Evolutionary conservation across 805 yeast species (phyloP), one percentile per base, ranked within the genome.

Genomic region (Metschnikowia chrysomelidarum): DNA sequence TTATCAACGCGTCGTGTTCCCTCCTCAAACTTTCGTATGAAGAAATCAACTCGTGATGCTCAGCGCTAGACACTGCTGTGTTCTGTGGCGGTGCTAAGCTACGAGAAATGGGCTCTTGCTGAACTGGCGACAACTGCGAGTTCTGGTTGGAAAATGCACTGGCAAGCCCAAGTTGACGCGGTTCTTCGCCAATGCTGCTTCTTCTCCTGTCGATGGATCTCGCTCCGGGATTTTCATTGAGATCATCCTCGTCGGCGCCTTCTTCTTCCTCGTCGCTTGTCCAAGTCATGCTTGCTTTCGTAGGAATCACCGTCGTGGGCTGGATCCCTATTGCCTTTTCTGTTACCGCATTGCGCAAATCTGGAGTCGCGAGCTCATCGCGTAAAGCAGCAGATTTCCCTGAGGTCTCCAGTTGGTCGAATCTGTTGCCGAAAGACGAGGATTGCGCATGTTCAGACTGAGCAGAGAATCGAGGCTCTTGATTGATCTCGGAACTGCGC

Each of bases 201-300:
- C 22, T 19, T n/a, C n/a, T n/a, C n/a, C n/a, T n/a, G n/a, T n/a
- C n/a, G n/a, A n/a, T n/a, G n/a, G n/a, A n/a, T n/a, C n/a, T n/a
- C n/a, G n/a, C n/a, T n/a, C n/a, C n/a, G n/a, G n/a, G 17, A 4
- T 9, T 7, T 5, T 29, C 18, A 2, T 11, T 22, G 21, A 13
- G 12, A 11, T 43, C 40, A 17, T 35, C 56, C 1, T 53, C 61
- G 7, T 59, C 71, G 7, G 29, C 38, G n/a, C n/a, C n/a, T 1
- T 68, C 75, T 2, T 76, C 86, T 30, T 82, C 93, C 43, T 83
- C 95, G 46, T 83, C 95, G 35, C 88, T 82, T 11, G 91, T 82
- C 88, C 96, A 93, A 3, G 89, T 80, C 55, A 91, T 69, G 27
- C 82, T 78, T 0, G 96, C 86, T 56, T 84, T 87, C 18, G 82